Percentiles rank a stretch among this genome's conserved stretches.
These are phyloP conservation scores for cucumber (Cucumis sativus) DNA, from an alignment of 306 rosid genomes.

Conservation along the genomic window DNA sequence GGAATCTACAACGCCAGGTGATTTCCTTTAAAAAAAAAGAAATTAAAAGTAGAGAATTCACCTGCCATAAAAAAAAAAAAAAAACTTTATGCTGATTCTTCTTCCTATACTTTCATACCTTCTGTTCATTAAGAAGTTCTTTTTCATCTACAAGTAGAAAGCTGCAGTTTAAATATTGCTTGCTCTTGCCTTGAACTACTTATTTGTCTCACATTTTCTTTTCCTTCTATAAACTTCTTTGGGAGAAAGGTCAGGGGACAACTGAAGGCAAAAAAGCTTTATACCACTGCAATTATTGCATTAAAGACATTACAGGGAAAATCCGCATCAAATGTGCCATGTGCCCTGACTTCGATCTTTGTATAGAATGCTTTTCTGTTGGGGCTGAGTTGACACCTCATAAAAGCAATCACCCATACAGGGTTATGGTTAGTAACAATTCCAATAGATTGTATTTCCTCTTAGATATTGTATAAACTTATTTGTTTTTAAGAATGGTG, in stretches of 20 bases:
- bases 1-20: slow-evolving; percentile 73
- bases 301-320: slow-evolving; percentile 92
- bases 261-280: slow-evolving; percentile 77
- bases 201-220: not conserved
- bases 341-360: slow-evolving; percentile 96
- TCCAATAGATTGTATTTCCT: not conserved
- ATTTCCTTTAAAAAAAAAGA: not conserved
- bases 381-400: slow-evolving; percentile 94
- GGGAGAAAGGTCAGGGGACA: slow-evolving; percentile 62
- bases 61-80: not conserved
- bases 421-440: slow-evolving; percentile 72
- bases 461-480: not conserved
- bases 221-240: not conserved
- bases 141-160: not conserved
- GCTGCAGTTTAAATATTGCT: not conserved
- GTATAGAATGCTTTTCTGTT: slow-evolving; percentile 90
- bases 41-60: not conserved
- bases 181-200: not conserved
- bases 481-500: not conserved
- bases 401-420: slow-evolving; percentile 77
- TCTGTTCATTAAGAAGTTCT: not conserved
- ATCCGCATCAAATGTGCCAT: slow-evolving; percentile 77
- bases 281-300: slow-evolving; percentile 96
- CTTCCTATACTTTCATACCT: not conserved
- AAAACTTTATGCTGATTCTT: not conserved